Evolutionary conservation across 169 alveolate genomes (phyloP).

Genomic region (Eimeria necatrix): DNA sequence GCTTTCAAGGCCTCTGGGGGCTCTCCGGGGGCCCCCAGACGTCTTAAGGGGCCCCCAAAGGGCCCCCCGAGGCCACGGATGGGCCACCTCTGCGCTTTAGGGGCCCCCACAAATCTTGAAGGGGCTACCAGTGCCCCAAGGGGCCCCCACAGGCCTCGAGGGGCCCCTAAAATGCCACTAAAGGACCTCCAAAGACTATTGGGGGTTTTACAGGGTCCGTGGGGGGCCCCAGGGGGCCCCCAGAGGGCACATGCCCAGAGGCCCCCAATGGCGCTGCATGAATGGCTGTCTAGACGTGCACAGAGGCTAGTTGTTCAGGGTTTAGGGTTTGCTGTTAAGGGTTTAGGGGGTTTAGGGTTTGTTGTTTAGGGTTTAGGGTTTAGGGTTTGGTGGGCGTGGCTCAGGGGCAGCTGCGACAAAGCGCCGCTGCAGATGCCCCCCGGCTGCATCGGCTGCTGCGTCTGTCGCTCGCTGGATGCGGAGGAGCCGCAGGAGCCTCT

Average conservation of each 20-base stretch:
- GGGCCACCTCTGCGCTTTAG: no score
- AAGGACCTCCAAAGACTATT: neutral
- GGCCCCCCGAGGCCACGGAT: no score
- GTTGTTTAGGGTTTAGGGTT: neutral
- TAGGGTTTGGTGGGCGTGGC: neutral
- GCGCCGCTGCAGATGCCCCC: slow-evolving; percentile 88
- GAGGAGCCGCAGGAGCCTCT: slow-evolving; percentile 86
- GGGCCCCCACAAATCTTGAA: no score
- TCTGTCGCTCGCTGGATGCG: slow-evolving; percentile 68
- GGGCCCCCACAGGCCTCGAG: no score
- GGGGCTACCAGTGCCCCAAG: no score
- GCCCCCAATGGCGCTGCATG: neutral
- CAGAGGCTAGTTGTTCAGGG: neutral
- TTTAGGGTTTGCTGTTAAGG: slow-evolving; percentile 9
- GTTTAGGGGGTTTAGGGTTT: neutral
- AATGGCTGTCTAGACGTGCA: neutral
- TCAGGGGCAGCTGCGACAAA: slow-evolving; percentile 88
- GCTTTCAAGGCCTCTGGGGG: no score
- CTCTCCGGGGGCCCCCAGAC: no score
- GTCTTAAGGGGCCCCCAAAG: no score
- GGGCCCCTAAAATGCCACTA: no score
- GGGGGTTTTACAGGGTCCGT: neutral
- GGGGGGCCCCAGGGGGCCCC: neutral
- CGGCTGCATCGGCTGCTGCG: slow-evolving; percentile 87
- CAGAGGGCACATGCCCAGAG: no score